Base-by-base conservation (phyloP, 176 grass and related monocot species). In the Carex parvula region DNA sequence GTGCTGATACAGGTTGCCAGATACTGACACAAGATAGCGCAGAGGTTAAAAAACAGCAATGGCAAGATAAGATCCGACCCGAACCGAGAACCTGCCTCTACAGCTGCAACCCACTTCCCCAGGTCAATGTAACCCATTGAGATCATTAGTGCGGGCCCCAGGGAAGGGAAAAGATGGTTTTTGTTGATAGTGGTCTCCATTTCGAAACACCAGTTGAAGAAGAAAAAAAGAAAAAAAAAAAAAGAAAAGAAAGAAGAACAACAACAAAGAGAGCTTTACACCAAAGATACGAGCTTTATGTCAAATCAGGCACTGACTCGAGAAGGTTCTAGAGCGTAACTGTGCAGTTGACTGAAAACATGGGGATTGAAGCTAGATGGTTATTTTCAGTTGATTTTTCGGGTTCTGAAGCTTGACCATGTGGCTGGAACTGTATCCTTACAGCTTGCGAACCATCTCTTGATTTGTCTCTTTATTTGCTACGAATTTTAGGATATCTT, bases 41-140 rank as follows among this genome's bases (percentile, higher is more conserved):
- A 87, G 63, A 97, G 84, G 70, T 97, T 97, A 88, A 97, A 97
- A 85, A 97, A 88, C 13, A 97, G 86, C 60, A 88, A 88, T 26
- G 91, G 74, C 20, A 94, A 60, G 42, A 97, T 82, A 57, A 97
- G 86, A 78, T 97, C 91, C n/a, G 87, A 92, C 67, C 94, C 91
- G 21, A 97, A 97, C 18, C 87, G 81, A 4, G 84, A 92, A 54
- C 94, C 94, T 10, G 89, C 94, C 63, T 97, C 91, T 52, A 97
- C 90, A 13, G 90, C 86, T 33, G 91, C 90, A 50, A 97, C 82
- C 91, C 91, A 97, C 80, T 97, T 97, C 42, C 89, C 94, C 12
- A 97, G 94, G 76, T 97, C 94, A 71, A 97, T 91, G 72, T 97
- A 97, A n/a, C 91, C 84, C 60, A 94, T 97, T 16, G 94, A 97